Conservation (phyloP, 1,284 basidiomycete genomes). For the Malassezia pachydermatis region DNA sequence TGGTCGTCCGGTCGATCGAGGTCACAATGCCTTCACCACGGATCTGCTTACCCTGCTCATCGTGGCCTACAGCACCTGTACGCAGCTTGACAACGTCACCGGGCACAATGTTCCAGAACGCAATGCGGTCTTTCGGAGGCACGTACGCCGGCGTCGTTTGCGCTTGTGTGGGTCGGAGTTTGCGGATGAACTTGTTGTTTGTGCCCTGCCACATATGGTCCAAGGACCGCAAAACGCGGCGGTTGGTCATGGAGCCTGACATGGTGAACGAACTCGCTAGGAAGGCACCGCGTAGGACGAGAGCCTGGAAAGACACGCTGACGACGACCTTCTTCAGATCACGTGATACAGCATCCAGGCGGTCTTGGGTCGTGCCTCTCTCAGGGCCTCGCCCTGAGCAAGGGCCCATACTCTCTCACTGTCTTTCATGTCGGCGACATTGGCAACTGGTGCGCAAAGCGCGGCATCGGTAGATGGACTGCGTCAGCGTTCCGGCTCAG, state of each 20-base stretch:
- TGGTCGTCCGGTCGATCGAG: conserved; percentile 36
- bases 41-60: conserved; percentile 25
- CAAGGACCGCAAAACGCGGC: conserved; percentile 43
- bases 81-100: conserved; percentile 47
- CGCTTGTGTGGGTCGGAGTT: conserved; percentile 42
- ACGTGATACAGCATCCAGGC: background rate
- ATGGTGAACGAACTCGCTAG: background rate
- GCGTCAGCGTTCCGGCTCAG: too few relatives aligned
- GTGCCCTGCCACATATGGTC: conserved; percentile 41
- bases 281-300: too few relatives aligned
- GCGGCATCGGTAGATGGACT: too few relatives aligned
- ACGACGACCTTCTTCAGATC: background rate
- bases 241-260: conserved; percentile 15
- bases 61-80: conserved; percentile 33
- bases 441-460: too few relatives aligned
- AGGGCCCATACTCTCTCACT: too few relatives aligned
- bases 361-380: background rate
- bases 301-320: background rate
- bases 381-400: too few relatives aligned
- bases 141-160: conserved; percentile 42
- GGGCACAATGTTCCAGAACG: conserved; percentile 49
- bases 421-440: too few relatives aligned
- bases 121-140: conserved; percentile 48
- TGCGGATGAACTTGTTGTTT: conserved; percentile 38
- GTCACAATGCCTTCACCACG: conserved; percentile 40